phyloP scores from a whole-genome alignment of 805 yeast species.

The Metschnikowia orientalis region DNA sequence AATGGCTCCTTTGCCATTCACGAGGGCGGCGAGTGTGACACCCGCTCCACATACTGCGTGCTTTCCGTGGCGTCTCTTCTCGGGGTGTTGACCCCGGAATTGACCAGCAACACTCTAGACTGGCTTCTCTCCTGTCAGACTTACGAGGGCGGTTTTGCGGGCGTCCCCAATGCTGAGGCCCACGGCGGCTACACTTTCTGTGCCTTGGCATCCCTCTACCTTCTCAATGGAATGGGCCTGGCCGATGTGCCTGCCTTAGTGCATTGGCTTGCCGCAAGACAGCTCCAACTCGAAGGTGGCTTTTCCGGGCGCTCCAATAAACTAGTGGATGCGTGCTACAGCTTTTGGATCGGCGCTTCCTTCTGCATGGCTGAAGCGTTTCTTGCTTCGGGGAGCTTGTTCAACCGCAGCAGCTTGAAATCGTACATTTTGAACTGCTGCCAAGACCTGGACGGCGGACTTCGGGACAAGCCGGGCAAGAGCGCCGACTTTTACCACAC shows the following conservation, averaged over 20 bases:
- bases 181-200: conserved; percentile 98
- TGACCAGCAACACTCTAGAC: conserved; percentile 47
- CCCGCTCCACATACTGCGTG: conserved; percentile 84
- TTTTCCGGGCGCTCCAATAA: conserved; percentile 88
- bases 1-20: conserved; percentile 82
- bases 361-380: conserved; percentile 60
- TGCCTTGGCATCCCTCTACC: conserved; percentile 60
- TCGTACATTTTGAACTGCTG: conserved; percentile 73
- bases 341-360: conserved; percentile 91
- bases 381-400: conserved; percentile 19
- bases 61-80: conserved; percentile 67
- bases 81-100: conserved; percentile 56
- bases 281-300: conserved; percentile 75
- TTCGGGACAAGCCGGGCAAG: conserved; percentile 83
- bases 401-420: conserved; percentile 55
- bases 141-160: conserved; percentile 94
- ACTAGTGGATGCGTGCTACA: conserved; percentile 92
- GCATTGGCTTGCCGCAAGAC: conserved; percentile 70
- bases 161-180: conserved; percentile 74
- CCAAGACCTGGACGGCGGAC: conserved; percentile 68
- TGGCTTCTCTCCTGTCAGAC: conserved; percentile 77
- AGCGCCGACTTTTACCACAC: conserved; percentile 86
- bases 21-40: conserved; percentile 75
- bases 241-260: conserved; percentile 48
- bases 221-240: conserved; percentile 33